These are phyloP conservation scores for Brassica balearica DNA, from an alignment of 441 rosid species.

Conservation along the genomic window DNA sequence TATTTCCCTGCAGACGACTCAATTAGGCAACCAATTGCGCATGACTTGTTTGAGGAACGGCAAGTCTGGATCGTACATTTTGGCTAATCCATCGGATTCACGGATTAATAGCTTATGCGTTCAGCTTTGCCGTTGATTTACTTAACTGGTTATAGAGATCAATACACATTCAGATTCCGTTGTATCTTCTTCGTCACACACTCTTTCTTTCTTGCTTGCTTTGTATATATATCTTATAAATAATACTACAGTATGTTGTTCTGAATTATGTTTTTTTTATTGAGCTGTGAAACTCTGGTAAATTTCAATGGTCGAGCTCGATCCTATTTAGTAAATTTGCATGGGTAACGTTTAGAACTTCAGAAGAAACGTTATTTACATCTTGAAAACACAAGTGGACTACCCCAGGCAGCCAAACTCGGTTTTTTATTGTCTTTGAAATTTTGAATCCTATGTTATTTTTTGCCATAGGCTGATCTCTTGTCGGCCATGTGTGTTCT, in stretches of 20 bases:
- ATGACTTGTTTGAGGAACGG: conserved; percentile 75
- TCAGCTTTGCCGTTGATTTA: conserved; percentile 60
- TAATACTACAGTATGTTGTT: background rate
- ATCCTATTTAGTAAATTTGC: background rate
- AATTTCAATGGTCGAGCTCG: background rate
- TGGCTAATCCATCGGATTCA: conserved; percentile 57
- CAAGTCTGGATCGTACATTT: conserved; percentile 54
- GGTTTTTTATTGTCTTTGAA: background rate
- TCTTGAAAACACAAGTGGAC: background rate
- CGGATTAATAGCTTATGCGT: conserved; percentile 56
- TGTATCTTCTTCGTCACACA: conserved; percentile 18
- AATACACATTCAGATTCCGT: conserved; percentile 14
- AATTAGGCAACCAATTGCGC: conserved; percentile 70
- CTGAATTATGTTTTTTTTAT: background rate
- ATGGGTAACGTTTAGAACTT: background rate
- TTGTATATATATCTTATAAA: conserved; percentile 21
- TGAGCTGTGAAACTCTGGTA: conserved; percentile 9
- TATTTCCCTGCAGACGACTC: conserved; percentile 54
- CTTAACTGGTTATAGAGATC: background rate
- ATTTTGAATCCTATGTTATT: background rate
- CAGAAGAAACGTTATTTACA: background rate
- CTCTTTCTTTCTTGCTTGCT: conserved; percentile 20
- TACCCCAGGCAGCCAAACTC: background rate
- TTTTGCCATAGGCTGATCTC: conserved; percentile 1
- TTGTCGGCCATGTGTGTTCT: background rate